Evolutionary conservation across 2,329 filamentous ascomycete genomes (phyloP).

Genomic region (Geosmithia putterillii): DNA sequence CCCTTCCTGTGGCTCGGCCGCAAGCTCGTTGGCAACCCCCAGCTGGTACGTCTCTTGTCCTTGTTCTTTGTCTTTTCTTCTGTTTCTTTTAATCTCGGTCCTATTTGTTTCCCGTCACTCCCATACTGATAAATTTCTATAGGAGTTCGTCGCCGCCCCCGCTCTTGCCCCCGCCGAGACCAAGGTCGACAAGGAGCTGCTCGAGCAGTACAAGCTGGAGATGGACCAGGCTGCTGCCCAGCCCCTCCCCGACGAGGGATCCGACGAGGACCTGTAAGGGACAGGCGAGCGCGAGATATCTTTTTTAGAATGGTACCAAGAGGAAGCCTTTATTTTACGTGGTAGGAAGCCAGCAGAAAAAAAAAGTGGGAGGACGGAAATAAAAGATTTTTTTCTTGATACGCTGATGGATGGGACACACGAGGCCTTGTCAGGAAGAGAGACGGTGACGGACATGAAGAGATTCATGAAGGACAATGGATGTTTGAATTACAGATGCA

Average conservation of each 20-base stretch:
- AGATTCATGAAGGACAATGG: background rate
- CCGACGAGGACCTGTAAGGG: slow-evolving; percentile 55
- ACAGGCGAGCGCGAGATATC: slow-evolving; percentile 2
- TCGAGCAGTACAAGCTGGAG: slow-evolving; percentile 76
- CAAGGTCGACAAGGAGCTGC: slow-evolving; percentile 70
- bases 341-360: background rate
- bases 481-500: too few species aligned
- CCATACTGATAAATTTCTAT: slow-evolving; percentile 12
- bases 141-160: slow-evolving; percentile 95
- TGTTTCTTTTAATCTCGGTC: background rate
- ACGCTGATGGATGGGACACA: background rate
- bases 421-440: background rate
- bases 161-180: slow-evolving; percentile 92
- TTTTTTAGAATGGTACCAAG: background rate
- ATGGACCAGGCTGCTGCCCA: slow-evolving; percentile 68
- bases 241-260: slow-evolving; percentile 92
- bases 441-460: background rate
- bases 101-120: too few species aligned
- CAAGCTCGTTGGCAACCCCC: slow-evolving; percentile 91
- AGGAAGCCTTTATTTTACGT: background rate
- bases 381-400: background rate
- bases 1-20: slow-evolving; percentile 98
- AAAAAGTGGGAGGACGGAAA: background rate
- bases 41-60: slow-evolving; percentile 9
- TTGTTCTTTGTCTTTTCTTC: background rate